These are phyloP conservation scores for Fimicolochytrium jonesii DNA, from an alignment of 192 early-diverging fungal genomes.

Conservation along the genomic window DNA sequence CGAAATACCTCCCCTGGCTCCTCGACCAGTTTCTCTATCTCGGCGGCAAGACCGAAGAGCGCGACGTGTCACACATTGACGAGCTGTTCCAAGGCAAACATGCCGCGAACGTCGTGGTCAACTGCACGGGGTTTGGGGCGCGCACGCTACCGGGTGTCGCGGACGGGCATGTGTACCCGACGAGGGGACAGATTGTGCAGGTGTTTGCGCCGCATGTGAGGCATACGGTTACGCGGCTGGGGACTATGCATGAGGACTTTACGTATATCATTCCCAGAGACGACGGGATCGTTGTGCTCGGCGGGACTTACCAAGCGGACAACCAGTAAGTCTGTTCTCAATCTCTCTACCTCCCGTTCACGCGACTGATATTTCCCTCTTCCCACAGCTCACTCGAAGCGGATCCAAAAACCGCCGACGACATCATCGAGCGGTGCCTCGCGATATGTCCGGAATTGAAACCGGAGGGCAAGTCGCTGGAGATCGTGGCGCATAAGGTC, in stretches of 20 bases:
- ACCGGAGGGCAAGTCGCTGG: conserved; percentile 31
- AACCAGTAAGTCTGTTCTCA: conserved; percentile 11
- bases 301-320: conserved; percentile 59
- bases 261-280: conserved; percentile 84
- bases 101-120: conserved; percentile 61
- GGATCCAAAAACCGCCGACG: conserved; percentile 26
- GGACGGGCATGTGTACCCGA: conserved; percentile 68
- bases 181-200: conserved; percentile 78
- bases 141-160: conserved; percentile 64
- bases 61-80: conserved; percentile 35
- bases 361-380: not conserved
- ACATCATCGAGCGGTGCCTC: conserved; percentile 41
- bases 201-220: conserved; percentile 67
- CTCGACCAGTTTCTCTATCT: conserved; percentile 41
- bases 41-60: conserved; percentile 48
- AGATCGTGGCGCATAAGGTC: conserved; percentile 36
- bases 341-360: not conserved
- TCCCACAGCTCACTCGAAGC: conserved; percentile 19
- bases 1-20: conserved; percentile 65
- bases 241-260: conserved; percentile 32
- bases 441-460: conserved; percentile 48
- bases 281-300: conserved; percentile 71
- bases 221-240: conserved; percentile 49
- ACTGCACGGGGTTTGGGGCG: conserved; percentile 76
- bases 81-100: conserved; percentile 23